These are phyloP conservation scores for Xylariaceae sp. DNA, from an alignment of 2,329 filamentous ascomycete species.

Conservation along the genomic window DNA sequence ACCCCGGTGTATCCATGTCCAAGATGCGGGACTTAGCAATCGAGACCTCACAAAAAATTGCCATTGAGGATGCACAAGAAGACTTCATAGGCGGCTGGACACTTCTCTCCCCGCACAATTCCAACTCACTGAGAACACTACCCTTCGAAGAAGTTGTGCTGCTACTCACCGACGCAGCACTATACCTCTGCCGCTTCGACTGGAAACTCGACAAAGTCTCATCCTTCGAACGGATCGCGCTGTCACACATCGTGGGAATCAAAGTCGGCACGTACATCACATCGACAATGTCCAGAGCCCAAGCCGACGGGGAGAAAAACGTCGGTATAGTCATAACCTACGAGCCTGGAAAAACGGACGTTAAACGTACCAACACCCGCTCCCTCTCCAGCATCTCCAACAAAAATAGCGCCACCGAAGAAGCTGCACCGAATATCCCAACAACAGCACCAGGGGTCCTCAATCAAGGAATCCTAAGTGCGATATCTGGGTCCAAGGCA, in stretches of 20 bases:
- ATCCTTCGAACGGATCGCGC: slow-evolving; percentile 81
- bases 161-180: slow-evolving; percentile 76
- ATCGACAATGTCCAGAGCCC: slow-evolving; percentile 73
- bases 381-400: slow-evolving; percentile 61
- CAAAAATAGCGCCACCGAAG: slow-evolving; percentile 21
- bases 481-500: slow-evolving; percentile 24
- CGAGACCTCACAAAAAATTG: slow-evolving; percentile 81
- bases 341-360: slow-evolving; percentile 65
- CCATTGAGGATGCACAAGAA: slow-evolving; percentile 78
- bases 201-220: slow-evolving; percentile 95
- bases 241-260: slow-evolving; percentile 70
- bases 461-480: slow-evolving; percentile 25
- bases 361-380: slow-evolving; percentile 80
- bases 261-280: slow-evolving; percentile 87
- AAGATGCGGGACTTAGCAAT: slow-evolving; percentile 87
- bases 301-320: slow-evolving; percentile 76
- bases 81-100: slow-evolving; percentile 90
- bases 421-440: slow-evolving; percentile 7
- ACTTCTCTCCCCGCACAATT: slow-evolving; percentile 69
- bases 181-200: slow-evolving; percentile 90
- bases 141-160: slow-evolving; percentile 88
- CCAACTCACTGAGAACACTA: slow-evolving; percentile 66
- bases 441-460: slow-evolving; percentile 17
- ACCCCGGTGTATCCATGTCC: slow-evolving; percentile 82
- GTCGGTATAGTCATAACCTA: slow-evolving; percentile 82